These are phyloP conservation scores for Rubia peregrina DNA, from an alignment of 305 asterid genomes.

Conservation along the genomic window DNA sequence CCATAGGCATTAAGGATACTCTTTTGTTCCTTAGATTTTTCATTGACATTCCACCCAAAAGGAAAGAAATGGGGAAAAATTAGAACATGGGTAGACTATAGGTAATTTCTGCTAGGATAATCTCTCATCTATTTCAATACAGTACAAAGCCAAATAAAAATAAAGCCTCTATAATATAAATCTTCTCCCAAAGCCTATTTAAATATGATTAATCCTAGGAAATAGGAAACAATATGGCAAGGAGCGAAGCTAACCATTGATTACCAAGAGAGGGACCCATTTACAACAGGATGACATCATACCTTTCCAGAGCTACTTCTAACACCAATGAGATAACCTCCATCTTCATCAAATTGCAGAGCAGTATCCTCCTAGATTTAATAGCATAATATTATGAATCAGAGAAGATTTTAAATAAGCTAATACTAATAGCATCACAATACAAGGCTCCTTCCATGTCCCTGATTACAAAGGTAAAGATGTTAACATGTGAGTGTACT, in stretches of 20 bases:
- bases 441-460: background rate
- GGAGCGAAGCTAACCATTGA: background rate
- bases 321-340: conserved; percentile 76
- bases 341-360: conserved; percentile 72
- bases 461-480: background rate
- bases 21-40: background rate
- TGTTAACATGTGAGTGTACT: no score
- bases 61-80: background rate
- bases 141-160: no score
- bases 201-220: background rate
- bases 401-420: background rate
- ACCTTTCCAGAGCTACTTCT: conserved; percentile 96
- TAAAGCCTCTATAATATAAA: background rate
- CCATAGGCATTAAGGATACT: background rate
- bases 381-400: conserved; percentile 15
- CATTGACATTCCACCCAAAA: background rate
- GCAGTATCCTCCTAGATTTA: conserved; percentile 74
- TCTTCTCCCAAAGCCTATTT: background rate
- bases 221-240: background rate
- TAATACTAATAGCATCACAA: background rate
- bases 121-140: background rate
- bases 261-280: background rate
- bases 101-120: background rate
- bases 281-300: conserved; percentile 10
- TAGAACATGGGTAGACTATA: background rate